Percentiles rank a stretch among this genome's conserved stretches.
phyloP scores from a whole-genome alignment of 495 filamentous ascomycete species.

The Xylaria sp. region DNA sequence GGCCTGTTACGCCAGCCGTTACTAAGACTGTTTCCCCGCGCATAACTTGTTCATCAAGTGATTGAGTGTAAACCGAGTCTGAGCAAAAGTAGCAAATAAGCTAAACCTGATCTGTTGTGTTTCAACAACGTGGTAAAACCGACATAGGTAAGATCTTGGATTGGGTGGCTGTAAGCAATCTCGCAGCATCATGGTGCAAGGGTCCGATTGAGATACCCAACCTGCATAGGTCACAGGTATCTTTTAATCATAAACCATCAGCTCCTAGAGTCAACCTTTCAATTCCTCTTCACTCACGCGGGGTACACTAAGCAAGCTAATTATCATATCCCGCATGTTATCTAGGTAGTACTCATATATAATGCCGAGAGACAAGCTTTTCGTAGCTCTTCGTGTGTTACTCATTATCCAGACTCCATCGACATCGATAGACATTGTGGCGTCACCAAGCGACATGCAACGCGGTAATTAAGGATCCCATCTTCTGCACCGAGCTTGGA shows the following conservation, averaged over 20 bases:
- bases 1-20: too few species aligned
- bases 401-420: neutral
- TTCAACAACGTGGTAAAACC: too few species aligned
- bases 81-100: too few species aligned
- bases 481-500: neutral
- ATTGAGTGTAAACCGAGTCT: too few species aligned
- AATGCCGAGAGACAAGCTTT: neutral
- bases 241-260: neutral
- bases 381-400: neutral
- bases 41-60: too few species aligned
- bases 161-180: slow-evolving; percentile 5
- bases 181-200: slow-evolving; percentile 2
- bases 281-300: neutral
- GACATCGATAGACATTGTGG: neutral
- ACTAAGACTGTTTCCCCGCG: too few species aligned
- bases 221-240: neutral
- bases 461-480: neutral
- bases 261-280: neutral
- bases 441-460: neutral
- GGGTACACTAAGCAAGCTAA: neutral
- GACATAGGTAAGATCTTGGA: too few species aligned
- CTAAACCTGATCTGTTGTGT: too few species aligned
- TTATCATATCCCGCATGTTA: neutral
- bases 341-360: neutral
- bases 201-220: neutral